Evolutionary conservation across 257 asterid species (phyloP).

Genomic region (Scutellaria galericulata): DNA sequence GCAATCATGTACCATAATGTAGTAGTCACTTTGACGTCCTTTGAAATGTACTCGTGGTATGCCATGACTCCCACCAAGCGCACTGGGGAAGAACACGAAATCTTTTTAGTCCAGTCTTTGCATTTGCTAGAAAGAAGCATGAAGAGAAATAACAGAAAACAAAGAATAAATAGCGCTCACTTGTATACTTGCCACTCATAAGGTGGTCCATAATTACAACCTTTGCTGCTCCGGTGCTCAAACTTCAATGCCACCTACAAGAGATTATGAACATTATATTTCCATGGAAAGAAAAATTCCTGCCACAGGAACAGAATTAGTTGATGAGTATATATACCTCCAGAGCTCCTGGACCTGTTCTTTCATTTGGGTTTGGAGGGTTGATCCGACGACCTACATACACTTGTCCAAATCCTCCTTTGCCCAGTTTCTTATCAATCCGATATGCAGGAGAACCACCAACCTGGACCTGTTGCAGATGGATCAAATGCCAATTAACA

Average conservation of each 20-base stretch:
- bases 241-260: slow-evolving; percentile 86
- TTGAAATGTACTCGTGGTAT: slow-evolving; percentile 79
- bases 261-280: neutral
- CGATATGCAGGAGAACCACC: slow-evolving; percentile 84
- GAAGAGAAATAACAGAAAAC: neutral
- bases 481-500: slow-evolving; percentile 25
- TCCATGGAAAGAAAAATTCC: slow-evolving; percentile 1
- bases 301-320: slow-evolving; percentile 19
- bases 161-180: slow-evolving; percentile 39
- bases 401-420: slow-evolving; percentile 98
- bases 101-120: slow-evolving; percentile 15
- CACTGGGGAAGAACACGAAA: slow-evolving; percentile 38
- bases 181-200: slow-evolving; percentile 85
- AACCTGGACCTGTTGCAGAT: slow-evolving; percentile 73
- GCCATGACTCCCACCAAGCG: slow-evolving; percentile 88
- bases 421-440: slow-evolving; percentile 77
- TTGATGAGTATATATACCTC: slow-evolving; percentile 53
- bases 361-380: slow-evolving; percentile 66
- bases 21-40: slow-evolving; percentile 78
- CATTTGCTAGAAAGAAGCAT: slow-evolving; percentile 11
- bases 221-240: slow-evolving; percentile 86
- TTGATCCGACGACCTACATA: slow-evolving; percentile 82
- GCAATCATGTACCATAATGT: slow-evolving; percentile 60
- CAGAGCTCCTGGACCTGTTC: slow-evolving; percentile 82
- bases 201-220: slow-evolving; percentile 87